Percentiles rank a stretch among this genome's conserved stretches.
Conservation (phyloP, 2,329 filamentous ascomycete genomes). For the Aspergillus sp. region DNA sequence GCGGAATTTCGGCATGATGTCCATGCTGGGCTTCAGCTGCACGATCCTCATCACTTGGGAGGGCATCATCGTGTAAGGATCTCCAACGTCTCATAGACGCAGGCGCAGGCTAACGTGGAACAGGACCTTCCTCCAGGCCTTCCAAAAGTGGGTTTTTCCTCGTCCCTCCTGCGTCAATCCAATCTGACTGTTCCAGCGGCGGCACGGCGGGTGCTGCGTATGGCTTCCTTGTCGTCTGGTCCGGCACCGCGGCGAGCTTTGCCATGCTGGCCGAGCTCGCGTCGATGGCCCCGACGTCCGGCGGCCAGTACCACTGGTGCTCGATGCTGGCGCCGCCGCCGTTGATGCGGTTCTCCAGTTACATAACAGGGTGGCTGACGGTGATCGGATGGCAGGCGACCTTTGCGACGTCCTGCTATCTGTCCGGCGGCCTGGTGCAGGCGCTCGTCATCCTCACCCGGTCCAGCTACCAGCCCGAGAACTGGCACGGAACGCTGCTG, state of each 20-base stretch:
- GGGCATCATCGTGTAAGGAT: constrained; percentile 26
- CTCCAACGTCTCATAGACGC: too few relatives aligned
- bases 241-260: constrained; percentile 18
- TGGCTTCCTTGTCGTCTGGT: constrained; percentile 25
- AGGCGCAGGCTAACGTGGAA: not conserved
- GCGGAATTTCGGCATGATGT: constrained; percentile 33
- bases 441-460: constrained; percentile 31
- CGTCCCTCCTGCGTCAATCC: not conserved
- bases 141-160: constrained; percentile 11
- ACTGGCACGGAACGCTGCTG: constrained; percentile 44
- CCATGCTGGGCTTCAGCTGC: constrained; percentile 32
- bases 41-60: constrained; percentile 35
- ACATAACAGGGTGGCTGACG: constrained; percentile 34
- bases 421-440: constrained; percentile 27
- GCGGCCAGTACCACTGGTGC: constrained; percentile 34
- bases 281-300: constrained; percentile 27
- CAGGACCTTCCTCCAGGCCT: constrained; percentile 13
- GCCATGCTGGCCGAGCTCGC: constrained; percentile 23
- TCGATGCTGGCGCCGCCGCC: constrained; percentile 30
- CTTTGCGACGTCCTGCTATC: constrained; percentile 28
- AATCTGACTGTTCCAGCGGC: constrained; percentile 15
- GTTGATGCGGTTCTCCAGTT: constrained; percentile 30
- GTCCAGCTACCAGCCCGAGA: constrained; percentile 25
- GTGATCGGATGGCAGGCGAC: constrained; percentile 36
- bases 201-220: constrained; percentile 26